A percentile compares a stretch with the other conserved stretches of the same genome.
phyloP scores from a whole-genome alignment of 2,329 filamentous ascomycete genomes.

The Alternaria viburni region DNA sequence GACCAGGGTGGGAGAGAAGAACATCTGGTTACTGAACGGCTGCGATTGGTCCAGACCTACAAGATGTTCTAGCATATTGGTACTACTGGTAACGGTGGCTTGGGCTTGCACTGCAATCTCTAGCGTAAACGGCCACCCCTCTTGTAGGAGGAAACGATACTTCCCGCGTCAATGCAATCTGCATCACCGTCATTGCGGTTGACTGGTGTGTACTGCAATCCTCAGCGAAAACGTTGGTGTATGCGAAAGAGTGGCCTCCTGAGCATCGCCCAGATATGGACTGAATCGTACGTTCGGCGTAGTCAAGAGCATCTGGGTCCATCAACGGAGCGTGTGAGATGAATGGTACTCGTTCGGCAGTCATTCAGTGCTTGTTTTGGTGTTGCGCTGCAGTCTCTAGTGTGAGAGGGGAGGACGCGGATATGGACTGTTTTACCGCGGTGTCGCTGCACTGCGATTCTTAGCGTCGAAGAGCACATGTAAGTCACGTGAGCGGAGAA shows the following conservation, averaged over 20 bases:
- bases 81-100: neutral
- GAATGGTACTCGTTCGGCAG: neutral
- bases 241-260: neutral
- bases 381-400: neutral
- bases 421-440: too few species aligned
- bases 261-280: neutral
- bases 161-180: neutral
- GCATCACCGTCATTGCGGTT: neutral
- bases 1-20: neutral
- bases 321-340: neutral
- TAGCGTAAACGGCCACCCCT: neutral
- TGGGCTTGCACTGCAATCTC: neutral
- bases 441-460: neutral
- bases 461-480: neutral
- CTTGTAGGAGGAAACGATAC: neutral
- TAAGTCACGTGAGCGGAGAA: neutral
- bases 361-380: neutral
- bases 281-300: neutral
- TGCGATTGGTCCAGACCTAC: neutral
- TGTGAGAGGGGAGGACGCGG: too few species aligned
- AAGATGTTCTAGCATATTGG: too few species aligned
- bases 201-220: neutral
- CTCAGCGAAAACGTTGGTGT: neutral
- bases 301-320: neutral
- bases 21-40: neutral